Evolutionary conservation across 441 rosid genomes (phyloP).

Genomic region (Metrosideros polymorpha): DNA sequence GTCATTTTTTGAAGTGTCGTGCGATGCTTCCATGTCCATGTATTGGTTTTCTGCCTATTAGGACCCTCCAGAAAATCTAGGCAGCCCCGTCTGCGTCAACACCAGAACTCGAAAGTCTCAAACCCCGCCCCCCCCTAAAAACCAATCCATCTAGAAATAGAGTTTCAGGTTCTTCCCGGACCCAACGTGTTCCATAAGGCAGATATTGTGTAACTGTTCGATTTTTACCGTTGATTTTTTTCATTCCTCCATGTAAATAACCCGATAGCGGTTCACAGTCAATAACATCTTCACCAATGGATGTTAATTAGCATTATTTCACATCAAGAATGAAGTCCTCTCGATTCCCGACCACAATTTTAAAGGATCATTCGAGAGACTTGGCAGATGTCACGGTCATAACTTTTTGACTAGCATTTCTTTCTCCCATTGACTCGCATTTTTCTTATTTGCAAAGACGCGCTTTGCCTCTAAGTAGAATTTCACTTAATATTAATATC

Average conservation of each 20-base stretch:
- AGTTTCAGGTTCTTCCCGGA: too few relatives aligned
- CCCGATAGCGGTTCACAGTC: background rate
- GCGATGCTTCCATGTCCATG: too few relatives aligned
- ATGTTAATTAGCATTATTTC: too few relatives aligned
- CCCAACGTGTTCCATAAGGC: too few relatives aligned
- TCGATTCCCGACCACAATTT: rapidly evolving
- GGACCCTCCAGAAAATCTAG: background rate
- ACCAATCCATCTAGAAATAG: too few relatives aligned
- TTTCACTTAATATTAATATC: background rate
- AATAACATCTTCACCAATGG: background rate
- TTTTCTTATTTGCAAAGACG: background rate
- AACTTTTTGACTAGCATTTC: rapidly evolving
- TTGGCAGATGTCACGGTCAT: background rate
- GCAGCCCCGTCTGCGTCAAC: background rate
- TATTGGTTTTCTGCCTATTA: too few relatives aligned
- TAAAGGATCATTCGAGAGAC: background rate
- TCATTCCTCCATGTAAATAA: too few relatives aligned
- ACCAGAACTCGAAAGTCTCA: background rate
- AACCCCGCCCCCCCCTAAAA: too few relatives aligned
- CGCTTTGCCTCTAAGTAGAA: background rate
- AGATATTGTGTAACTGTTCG: too few relatives aligned
- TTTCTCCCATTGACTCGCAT: background rate
- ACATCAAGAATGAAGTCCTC: too few relatives aligned
- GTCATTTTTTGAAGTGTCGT: too few relatives aligned
- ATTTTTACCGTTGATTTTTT: too few relatives aligned